Percentiles rank a stretch among this genome's conserved stretches.
Evolutionary conservation across 108 stramenopile genomes (phyloP).

Genomic region (Pseudonitzschia multiseries): DNA sequence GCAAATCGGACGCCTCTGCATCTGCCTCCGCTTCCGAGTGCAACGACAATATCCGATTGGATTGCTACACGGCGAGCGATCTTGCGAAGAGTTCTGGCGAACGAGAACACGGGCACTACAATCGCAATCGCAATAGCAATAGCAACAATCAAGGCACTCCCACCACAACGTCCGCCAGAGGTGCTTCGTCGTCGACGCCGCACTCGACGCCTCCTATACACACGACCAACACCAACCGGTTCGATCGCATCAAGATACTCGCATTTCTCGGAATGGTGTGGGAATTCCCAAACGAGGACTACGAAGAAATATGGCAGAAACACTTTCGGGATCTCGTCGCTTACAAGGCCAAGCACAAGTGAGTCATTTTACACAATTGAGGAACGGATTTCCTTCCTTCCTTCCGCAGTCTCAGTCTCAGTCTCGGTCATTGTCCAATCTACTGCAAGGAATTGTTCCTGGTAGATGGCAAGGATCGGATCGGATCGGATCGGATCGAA

Average conservation of each 20-base stretch:
- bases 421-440: too few species aligned
- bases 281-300: constrained; percentile 23
- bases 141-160: too few species aligned
- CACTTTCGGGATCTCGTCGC: constrained; percentile 65
- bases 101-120: neutral
- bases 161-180: too few species aligned
- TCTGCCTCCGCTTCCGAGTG: neutral
- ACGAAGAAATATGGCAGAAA: constrained; percentile 53
- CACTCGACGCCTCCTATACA: too few species aligned
- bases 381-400: too few species aligned
- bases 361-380: neutral
- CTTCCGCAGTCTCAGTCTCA: too few species aligned
- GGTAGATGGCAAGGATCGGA: too few species aligned
- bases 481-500: too few species aligned
- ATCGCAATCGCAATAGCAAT: neutral
- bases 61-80: neutral
- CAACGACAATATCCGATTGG: constrained; percentile 1
- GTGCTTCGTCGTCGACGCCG: too few species aligned
- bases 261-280: constrained; percentile 16
- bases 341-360: constrained; percentile 45
- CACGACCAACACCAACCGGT: neutral
- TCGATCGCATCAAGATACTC: constrained; percentile 17
- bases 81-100: neutral
- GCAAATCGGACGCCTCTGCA: neutral
- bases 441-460: too few species aligned